Percentiles rank a stretch among this genome's conserved stretches.
Evolutionary conservation across 2,329 filamentous ascomycete genomes (phyloP).

Genomic region (Paraphoma sp.): DNA sequence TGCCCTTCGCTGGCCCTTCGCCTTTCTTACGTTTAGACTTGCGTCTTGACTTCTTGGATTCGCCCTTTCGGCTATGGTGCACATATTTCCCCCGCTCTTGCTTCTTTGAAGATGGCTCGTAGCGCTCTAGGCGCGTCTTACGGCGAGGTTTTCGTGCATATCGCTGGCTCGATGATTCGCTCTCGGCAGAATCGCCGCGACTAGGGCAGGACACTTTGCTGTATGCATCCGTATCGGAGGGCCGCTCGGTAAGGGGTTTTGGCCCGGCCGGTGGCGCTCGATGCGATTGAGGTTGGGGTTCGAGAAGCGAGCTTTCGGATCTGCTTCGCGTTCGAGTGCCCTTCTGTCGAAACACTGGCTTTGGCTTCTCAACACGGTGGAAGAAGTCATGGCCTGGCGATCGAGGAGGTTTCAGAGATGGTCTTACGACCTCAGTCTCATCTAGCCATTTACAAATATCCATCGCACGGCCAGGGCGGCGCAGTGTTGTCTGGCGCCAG

Average conservation of each 20-base stretch:
- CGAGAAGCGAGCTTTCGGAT: conserved; percentile 50
- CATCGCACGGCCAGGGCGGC: conserved; percentile 36
- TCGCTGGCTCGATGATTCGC: conserved; percentile 25
- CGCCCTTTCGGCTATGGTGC: conserved; percentile 22
- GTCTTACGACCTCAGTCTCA: conserved; percentile 46
- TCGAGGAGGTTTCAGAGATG: conserved; percentile 30
- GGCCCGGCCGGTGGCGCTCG: conserved; percentile 5
- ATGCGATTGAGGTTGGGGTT: conserved; percentile 19
- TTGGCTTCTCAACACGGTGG: conserved; percentile 23
- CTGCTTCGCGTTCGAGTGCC: conserved; percentile 42
- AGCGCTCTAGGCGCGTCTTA: conserved; percentile 56
- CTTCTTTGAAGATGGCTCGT: conserved; percentile 40
- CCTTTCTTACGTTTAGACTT: conserved; percentile 47
- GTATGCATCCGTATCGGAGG: conserved; percentile 11
- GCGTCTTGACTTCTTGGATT: conserved; percentile 42
- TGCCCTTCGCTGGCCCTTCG: conserved; percentile 43
- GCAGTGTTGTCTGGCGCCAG: neutral
- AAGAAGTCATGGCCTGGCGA: conserved; percentile 26
- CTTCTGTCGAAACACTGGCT: conserved; percentile 21
- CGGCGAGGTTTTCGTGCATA: conserved; percentile 55
- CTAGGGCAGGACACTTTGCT: conserved; percentile 24
- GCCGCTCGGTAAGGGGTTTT: conserved; percentile 8
- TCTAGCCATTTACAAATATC: conserved; percentile 56
- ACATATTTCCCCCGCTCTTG: conserved; percentile 33
- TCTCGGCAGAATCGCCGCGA: conserved; percentile 18